Evolutionary conservation across 306 rosid genomes (phyloP).

Genomic region (Quillaja saponaria): DNA sequence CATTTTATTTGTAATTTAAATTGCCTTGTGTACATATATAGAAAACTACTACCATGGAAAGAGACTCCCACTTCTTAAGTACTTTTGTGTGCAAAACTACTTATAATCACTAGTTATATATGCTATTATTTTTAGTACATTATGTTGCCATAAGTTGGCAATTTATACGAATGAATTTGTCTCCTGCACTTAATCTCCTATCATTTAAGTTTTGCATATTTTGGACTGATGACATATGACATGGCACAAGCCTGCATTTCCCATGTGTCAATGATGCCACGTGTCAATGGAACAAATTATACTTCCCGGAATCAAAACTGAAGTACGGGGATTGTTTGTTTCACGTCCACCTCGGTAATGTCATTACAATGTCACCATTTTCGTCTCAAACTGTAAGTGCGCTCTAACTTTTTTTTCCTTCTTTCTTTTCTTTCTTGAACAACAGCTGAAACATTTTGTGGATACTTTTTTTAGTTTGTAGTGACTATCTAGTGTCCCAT

Average conservation of each 20-base stretch:
- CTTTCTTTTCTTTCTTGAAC: not conserved
- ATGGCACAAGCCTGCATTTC: slow-evolving; percentile 20
- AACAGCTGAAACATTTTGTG: not conserved
- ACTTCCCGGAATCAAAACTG: not conserved
- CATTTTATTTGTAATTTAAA: too few relatives aligned
- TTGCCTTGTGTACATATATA: too few relatives aligned
- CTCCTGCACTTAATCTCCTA: not conserved
- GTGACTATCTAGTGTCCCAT: slow-evolving; percentile 61
- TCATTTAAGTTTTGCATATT: not conserved
- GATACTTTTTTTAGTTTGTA: not conserved
- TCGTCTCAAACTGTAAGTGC: slow-evolving; percentile 26
- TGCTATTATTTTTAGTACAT: not conserved
- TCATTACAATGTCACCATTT: slow-evolving; percentile 4
- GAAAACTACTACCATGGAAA: too few relatives aligned
- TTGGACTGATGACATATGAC: not conserved
- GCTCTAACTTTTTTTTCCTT: not conserved
- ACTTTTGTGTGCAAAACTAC: too few relatives aligned
- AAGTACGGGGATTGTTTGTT: not conserved
- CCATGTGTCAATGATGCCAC: slow-evolving; percentile 41
- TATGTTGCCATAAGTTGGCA: too few relatives aligned
- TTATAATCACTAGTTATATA: too few relatives aligned
- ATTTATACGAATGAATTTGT: too few relatives aligned
- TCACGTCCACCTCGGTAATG: not conserved
- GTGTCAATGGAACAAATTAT: slow-evolving; percentile 21
- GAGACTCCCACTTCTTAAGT: slow-evolving; percentile 3